Evolutionary conservation across 2,329 filamentous ascomycete species (phyloP), one percentile per base, ranked within the genome.

Genomic region (Atkinsonella hypoxylon): DNA sequence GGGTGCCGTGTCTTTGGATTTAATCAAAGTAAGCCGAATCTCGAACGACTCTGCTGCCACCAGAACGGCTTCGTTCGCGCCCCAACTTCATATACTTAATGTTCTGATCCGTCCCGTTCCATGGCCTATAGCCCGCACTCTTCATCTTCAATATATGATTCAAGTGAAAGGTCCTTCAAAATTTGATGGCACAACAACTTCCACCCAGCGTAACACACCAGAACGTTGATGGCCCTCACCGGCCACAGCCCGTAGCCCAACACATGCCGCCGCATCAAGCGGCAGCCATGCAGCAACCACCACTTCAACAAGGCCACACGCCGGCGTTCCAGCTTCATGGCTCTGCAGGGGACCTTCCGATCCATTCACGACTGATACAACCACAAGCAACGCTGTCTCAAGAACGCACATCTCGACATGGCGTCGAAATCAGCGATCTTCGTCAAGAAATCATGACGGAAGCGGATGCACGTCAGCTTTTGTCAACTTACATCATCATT

Each of bases 401-500:
- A 7, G 55, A 58, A 20, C 55, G 59, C 38, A 57, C 47, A 2
- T 32, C 47, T 22, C 55, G 54, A 44, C 52, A 51, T 26, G 32
- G 51, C 6, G 51, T 57, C 13, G 57, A 62, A 42, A 55, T 62
- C 18, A 64, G 61, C 8, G 70, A 75, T 49, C 59, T 73, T 46
- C 65, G 66, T 31, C 53, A 60, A 9, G 66, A 70, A 40, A 58
- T 59, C 15, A 55, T 66, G 49, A 70, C 67, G 1, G 63, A 70
- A 22, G 60, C 64, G 6, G 63, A 72, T 12, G 70, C 70, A 43
- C 64, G 61, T 5, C 64, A 69, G 3, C 52, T 56, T 3, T 64
- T 74, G 13, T 70, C 73, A 0, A 63, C 66, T 1, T 73, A 69
- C 53, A 46, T 61, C 31, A 64, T 72, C 15, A 61, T 69, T 45